Evolutionary conservation across 1,139 yeast genomes (phyloP).

Genomic region (Petasospora rhodanensis): DNA sequence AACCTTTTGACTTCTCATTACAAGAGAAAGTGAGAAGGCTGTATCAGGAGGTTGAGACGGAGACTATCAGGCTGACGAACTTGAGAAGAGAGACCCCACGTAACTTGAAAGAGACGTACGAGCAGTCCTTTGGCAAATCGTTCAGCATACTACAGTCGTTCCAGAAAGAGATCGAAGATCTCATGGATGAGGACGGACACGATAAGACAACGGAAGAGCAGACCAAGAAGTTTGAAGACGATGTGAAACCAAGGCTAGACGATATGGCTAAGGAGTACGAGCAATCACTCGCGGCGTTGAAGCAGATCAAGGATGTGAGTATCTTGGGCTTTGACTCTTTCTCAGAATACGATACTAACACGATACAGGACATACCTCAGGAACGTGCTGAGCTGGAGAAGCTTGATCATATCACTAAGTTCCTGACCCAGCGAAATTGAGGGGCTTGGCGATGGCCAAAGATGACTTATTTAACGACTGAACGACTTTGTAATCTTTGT

Average conservation of each 20-base stretch:
- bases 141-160: constrained; percentile 23
- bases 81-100: constrained; percentile 51
- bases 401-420: constrained; percentile 20
- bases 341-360: constrained; percentile 10
- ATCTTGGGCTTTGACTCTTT: neutral
- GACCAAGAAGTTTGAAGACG: constrained; percentile 9
- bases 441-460: too few relatives aligned
- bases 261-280: constrained; percentile 18
- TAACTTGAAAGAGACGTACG: constrained; percentile 27
- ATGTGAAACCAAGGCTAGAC: constrained; percentile 9
- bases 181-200: constrained; percentile 7
- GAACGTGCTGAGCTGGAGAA: constrained; percentile 22
- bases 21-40: constrained; percentile 50
- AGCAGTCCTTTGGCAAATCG: constrained; percentile 22
- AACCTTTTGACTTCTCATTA: constrained; percentile 58
- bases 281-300: constrained; percentile 18
- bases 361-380: constrained; percentile 13
- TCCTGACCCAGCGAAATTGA: too few relatives aligned
- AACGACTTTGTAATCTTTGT: constrained; percentile 3
- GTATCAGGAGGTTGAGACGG: constrained; percentile 52
- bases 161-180: constrained; percentile 17
- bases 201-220: neutral
- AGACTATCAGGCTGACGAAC: constrained; percentile 48
- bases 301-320: constrained; percentile 22
- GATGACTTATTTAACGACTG: constrained; percentile 1